Percentiles rank a stretch among this genome's conserved stretches.
Conservation (phyloP, 345 rosid genomes). For the Melaleuca quinquenervia region DNA sequence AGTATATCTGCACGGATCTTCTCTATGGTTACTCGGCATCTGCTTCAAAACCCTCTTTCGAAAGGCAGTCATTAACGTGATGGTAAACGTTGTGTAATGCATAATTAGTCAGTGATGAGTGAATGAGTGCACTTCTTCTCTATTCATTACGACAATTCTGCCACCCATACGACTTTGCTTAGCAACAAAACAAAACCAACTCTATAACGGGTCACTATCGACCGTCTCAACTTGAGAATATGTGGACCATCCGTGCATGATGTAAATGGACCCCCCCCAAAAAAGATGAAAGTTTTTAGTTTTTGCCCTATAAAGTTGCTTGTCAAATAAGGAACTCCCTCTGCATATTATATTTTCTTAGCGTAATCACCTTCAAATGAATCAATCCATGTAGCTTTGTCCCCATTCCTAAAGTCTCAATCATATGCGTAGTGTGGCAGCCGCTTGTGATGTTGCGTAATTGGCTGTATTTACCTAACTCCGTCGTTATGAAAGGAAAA, state of each 20-base stretch:
- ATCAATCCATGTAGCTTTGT: neutral
- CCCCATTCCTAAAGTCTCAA: neutral
- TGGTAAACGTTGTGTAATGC: neutral
- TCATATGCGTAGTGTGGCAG: neutral
- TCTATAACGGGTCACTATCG: neutral
- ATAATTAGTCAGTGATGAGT: neutral
- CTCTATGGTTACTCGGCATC: neutral
- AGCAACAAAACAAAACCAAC: neutral
- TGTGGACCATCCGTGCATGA: neutral
- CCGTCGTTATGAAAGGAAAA: neutral
- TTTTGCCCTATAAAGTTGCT: neutral
- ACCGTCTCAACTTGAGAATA: neutral
- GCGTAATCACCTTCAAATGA: neutral
- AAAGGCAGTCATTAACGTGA: neutral
- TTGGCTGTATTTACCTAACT: conserved; percentile 6
- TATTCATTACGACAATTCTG: neutral
- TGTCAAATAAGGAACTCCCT: neutral
- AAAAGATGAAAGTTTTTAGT: neutral
- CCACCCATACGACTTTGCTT: neutral
- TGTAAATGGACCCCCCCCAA: neutral
- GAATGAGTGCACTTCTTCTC: neutral
- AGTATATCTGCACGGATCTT: neutral
- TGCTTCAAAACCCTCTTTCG: neutral
- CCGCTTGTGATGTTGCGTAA: neutral
- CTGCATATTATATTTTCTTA: neutral